Base-by-base conservation (phyloP, 257 asterid genomes). In the Anisodus acutangulus region DNA sequence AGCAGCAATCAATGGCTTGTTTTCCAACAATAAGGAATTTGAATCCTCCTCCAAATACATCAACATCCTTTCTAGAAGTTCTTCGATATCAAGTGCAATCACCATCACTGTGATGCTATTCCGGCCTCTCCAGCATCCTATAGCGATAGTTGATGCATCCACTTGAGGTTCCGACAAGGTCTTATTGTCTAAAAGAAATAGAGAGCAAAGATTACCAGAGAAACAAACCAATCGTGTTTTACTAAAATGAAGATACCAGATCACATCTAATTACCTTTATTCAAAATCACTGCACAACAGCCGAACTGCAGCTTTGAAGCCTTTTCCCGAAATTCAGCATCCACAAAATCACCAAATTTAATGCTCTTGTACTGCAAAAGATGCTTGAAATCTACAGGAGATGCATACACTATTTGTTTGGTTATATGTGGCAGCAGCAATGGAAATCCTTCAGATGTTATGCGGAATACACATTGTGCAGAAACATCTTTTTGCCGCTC, bases 371-470 rank as follows among this genome's bases (percentile, higher is more conserved):
- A 91, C 91, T 92, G 90, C 90, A 96, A 85, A 59, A 96, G 94
- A 87, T 91, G 93, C 92, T 93, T 93, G 85, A 96, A 92, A 85
- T 94, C 98, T 68, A 90, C 84, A 19, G 92, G 86, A 62, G 98
- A 85, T 80, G 98, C 98, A 84, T 88, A 86, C 78, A 94, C 22
- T 67, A 96, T 95, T 82, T 96, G 99, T 85, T 94, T 96, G 10
- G 97, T 92, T 22, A 94, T 83, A 84, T 94, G 92, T 13, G 98
- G 97, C 79, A 96, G 94, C 85, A 96, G 85, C 90, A 96, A 80
- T 0, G 99, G 99, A 90, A 96, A 86, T 88, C 99, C 99, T 93
- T 96, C 99, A 39, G 99, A 96, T 35, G 99, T 94, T 88, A 96
- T 94, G 83, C 99, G 92, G 91, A 96, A 96, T 80, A 89, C 26